Conservation (phyloP, 1,284 basidiomycete species). For the Xanthoconium separans region DNA sequence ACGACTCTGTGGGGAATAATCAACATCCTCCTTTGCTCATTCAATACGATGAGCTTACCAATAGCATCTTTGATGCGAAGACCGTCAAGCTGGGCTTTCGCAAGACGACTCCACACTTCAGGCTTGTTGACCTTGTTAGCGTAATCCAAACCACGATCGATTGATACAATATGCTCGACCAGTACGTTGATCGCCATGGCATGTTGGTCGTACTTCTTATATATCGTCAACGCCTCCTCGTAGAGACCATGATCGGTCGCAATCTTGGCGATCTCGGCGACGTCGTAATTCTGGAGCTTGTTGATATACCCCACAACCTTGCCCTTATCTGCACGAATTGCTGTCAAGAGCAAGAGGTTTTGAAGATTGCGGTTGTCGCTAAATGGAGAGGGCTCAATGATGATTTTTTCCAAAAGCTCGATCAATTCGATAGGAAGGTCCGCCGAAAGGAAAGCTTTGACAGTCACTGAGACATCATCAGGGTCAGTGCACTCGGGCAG, state of each 20-base stretch:
- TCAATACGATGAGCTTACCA: conserved; percentile 46
- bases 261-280: conserved; percentile 94
- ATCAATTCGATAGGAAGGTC: conserved; percentile 98
- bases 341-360: conserved; percentile 93
- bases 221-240: conserved; percentile 96
- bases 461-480: conserved; percentile 97
- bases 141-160: conserved; percentile 95
- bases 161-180: conserved; percentile 97
- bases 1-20: conserved; percentile 69
- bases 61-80: conserved; percentile 98
- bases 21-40: background rate
- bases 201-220: conserved; percentile 93
- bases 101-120: conserved; percentile 95
- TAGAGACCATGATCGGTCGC: conserved; percentile 95
- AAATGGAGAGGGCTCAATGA: conserved; percentile 96
- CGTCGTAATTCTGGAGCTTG: conserved; percentile 95
- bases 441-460: conserved; percentile 98
- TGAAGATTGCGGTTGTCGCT: conserved; percentile 96
- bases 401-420: conserved; percentile 98
- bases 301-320: conserved; percentile 99
- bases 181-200: conserved; percentile 96
- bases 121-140: conserved; percentile 97
- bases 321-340: conserved; percentile 97
- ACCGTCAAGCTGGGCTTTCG: conserved; percentile 99
- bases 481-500: conserved; percentile 97